Evolutionary conservation across 768 basidiomycete genomes (phyloP), one percentile per base, ranked within the genome.

Genomic region (Filobasidium wieringae): DNA sequence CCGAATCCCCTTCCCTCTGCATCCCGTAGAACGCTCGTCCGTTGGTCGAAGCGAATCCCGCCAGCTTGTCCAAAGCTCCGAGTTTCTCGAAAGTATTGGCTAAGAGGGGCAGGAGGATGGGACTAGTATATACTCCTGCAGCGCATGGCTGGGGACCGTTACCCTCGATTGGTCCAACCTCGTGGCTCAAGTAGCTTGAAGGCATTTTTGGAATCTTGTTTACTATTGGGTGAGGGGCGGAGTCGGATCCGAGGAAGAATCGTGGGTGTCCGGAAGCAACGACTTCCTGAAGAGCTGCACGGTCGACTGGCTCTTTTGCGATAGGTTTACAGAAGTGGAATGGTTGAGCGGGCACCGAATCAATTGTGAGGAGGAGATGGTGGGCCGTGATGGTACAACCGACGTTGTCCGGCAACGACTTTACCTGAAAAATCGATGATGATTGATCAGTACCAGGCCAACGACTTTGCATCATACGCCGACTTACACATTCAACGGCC

Each of bases 311-410:
- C 71, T 82, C 91, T 75, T 99, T 99, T 12, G 95, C 91, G 22
- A 99, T 86, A 0, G 95, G 95, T 74, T 97, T 99, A 79, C 95
- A 97, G 75, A 86, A 99, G 68, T 93, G 82, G 81, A 87, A 90
- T 2, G 88, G 82, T 72, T 97, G 90, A 1, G 91, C 88, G 1
- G 91, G 91, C 84, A 92, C 96, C 65, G 91, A 87, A 74, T 99
- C 93, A 3, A 96, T 88, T 6, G 88, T 95, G 50, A 99, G 79
- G 29, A 81, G 83, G 43, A 99, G 82, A 72, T 99, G 95, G 74
- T 99, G 95, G 0, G 92, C 87, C 1, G 95, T 99, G 74, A 99
- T 96, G 7, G 90, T 88, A 73, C 95, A 97, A 19, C 84, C 93
- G 39, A 99, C 91, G 84, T 95, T 64, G 78, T 76, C 0, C 82